Evolutionary conservation across 805 yeast genomes (phyloP).

Genomic region (Debaryomyces prosopidis): DNA sequence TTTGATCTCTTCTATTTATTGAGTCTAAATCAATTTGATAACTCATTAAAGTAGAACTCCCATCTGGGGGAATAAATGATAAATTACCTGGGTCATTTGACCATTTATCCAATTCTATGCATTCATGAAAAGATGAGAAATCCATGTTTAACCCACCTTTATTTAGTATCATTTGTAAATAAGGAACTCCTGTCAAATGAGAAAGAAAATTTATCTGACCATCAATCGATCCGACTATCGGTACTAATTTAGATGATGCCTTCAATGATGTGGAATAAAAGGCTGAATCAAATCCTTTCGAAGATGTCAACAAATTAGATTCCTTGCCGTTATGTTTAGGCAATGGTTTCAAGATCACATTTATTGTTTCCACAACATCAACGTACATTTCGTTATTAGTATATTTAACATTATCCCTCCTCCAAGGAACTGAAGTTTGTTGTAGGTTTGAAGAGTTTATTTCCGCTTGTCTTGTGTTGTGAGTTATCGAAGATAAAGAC

Average conservation of each 20-base stretch:
- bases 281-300: slow-evolving; percentile 30
- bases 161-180: slow-evolving; percentile 57
- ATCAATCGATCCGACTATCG: slow-evolving; percentile 53
- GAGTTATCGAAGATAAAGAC: slow-evolving; percentile 17
- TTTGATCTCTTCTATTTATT: slow-evolving; percentile 10
- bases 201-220: slow-evolving; percentile 68
- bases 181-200: slow-evolving; percentile 77
- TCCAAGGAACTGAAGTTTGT: slow-evolving; percentile 63
- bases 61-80: slow-evolving; percentile 88
- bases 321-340: slow-evolving; percentile 8
- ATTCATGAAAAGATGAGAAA: slow-evolving; percentile 67
- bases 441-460: slow-evolving; percentile 23
- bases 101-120: slow-evolving; percentile 63
- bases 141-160: slow-evolving; percentile 47
- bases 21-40: slow-evolving; percentile 58
- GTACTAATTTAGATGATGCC: slow-evolving; percentile 25
- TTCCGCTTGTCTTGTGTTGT: slow-evolving; percentile 2
- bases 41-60: slow-evolving; percentile 58
- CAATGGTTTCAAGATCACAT: slow-evolving; percentile 48
- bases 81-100: slow-evolving; percentile 44
- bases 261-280: slow-evolving; percentile 22
- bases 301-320: slow-evolving; percentile 12
- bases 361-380: slow-evolving; percentile 70
- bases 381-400: slow-evolving; percentile 84
- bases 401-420: slow-evolving; percentile 67